Evolutionary conservation across 192 early-diverging fungal species (phyloP), one percentile per base, ranked within the genome.

Genomic region (Backusella luteola): DNA sequence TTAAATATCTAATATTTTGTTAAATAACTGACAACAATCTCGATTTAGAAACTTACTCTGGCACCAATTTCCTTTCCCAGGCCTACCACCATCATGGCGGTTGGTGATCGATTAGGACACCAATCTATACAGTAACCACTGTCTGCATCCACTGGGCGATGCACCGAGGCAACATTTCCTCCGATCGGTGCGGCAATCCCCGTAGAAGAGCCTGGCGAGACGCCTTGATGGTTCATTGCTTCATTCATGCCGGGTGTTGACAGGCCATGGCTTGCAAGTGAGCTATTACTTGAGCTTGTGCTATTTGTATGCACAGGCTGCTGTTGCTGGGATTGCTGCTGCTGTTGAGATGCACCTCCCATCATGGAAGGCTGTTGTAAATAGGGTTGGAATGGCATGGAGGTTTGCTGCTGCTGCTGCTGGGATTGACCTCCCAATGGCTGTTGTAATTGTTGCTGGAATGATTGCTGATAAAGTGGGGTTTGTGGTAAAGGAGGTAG

Each of bases 41-140:
- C n/a, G 1, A 34, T 34, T 34, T 73, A 0, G 38, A 56, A 19
- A 38, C 74, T 81, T 56, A 93, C 89, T 83, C 88, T 90, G 34
- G 93, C 94, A 9, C 83, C 78, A 81, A 91, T 93, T 35, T 94
- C 93, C 69, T 91, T 93, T 35, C 95, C 94, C 76, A 94, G 90
- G 4, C 95, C 95, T 17, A 98, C 90, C 3, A 89, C 95, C 81
- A 98, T 91, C 90, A 93, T 92, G 19, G 89, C 88, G 6, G 91
- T 85, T 1, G 88, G 81, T 71, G 90, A 92, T 39, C 93, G 89
- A 26, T 94, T 93, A 29, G 93, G 91, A 82, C 93, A 96, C 97
- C 97, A 98, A 14, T 92, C 90, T 34, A 98, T 63, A 67, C 93
- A 94, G 75, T 94, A 90, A 36, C 89, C 93, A 42, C 91, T 94